phyloP scores from a whole-genome alignment of 148 eudicot genomes.

The Amaranthus hypochondriacus region DNA sequence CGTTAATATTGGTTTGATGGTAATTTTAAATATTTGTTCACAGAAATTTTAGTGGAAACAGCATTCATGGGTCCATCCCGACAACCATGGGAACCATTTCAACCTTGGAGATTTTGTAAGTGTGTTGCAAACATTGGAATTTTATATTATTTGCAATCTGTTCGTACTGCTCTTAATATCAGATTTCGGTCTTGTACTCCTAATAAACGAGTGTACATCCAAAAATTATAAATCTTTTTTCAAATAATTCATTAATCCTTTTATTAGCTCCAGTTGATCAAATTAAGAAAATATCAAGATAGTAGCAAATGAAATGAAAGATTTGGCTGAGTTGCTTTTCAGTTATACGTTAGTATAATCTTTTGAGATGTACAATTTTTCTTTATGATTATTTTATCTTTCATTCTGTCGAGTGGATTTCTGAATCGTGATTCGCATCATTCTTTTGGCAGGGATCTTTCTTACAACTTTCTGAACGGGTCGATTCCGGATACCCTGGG shows the following conservation, averaged over 20 bases:
- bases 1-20: constrained; percentile 2
- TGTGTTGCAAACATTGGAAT: background rate
- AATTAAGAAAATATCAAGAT: background rate
- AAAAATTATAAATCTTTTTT: background rate
- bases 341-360: background rate
- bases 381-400: constrained; percentile 1
- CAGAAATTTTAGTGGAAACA: constrained; percentile 96
- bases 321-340: background rate
- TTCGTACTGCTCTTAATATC: background rate
- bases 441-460: constrained; percentile 72
- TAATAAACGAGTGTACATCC: background rate
- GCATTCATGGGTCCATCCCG: constrained; percentile 80
- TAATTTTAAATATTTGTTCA: constrained; percentile 7
- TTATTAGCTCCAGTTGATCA: background rate
- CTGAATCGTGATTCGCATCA: background rate
- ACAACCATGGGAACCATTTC: constrained; percentile 61
- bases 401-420: background rate
- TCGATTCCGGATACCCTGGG: constrained; percentile 93
- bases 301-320: background rate
- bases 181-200: background rate
- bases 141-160: background rate
- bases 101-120: constrained; percentile 70
- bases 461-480: constrained; percentile 83
- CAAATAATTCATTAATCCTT: background rate
- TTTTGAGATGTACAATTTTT: background rate